Percentiles rank a stretch among this genome's conserved stretches.
Conservation (phyloP, 2,329 filamentous ascomycete species). For the Microdochium trichocladiopsis region DNA sequence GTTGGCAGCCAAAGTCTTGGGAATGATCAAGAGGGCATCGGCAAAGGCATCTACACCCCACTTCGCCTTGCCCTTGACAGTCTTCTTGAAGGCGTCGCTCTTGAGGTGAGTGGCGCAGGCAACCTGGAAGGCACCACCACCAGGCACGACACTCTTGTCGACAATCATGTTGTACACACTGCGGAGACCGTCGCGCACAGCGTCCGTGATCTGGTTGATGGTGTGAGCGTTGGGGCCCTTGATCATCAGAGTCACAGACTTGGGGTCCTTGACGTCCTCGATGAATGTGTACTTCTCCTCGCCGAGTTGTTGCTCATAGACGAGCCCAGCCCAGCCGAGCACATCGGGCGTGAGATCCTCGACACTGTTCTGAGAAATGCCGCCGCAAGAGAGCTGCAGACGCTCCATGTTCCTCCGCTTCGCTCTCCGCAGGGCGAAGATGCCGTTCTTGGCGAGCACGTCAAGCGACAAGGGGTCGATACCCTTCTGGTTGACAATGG, state of each 20-base stretch:
- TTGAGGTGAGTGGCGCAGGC: constrained; percentile 83
- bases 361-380: constrained; percentile 88
- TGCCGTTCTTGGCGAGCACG: constrained; percentile 95
- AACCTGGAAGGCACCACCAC: constrained; percentile 92
- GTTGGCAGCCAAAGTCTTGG: constrained; percentile 94
- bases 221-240: constrained; percentile 97
- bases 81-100: constrained; percentile 79
- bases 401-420: constrained; percentile 99
- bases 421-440: constrained; percentile 85
- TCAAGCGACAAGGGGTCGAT: constrained; percentile 96
- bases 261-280: constrained; percentile 97
- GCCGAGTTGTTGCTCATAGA: constrained; percentile 95
- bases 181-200: constrained; percentile 87
- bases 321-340: constrained; percentile 90
- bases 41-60: constrained; percentile 93
- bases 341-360: constrained; percentile 84
- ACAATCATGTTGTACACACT: constrained; percentile 99
- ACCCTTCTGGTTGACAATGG: constrained; percentile 98
- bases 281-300: constrained; percentile 99
- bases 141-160: constrained; percentile 91
- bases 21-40: constrained; percentile 89
- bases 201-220: constrained; percentile 93
- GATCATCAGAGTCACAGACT: constrained; percentile 95
- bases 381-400: constrained; percentile 89
- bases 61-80: constrained; percentile 96